Evolutionary conservation across 306 rosid genomes (phyloP), one percentile per base, ranked within the genome.

Genomic region (Fagus sylvatica): DNA sequence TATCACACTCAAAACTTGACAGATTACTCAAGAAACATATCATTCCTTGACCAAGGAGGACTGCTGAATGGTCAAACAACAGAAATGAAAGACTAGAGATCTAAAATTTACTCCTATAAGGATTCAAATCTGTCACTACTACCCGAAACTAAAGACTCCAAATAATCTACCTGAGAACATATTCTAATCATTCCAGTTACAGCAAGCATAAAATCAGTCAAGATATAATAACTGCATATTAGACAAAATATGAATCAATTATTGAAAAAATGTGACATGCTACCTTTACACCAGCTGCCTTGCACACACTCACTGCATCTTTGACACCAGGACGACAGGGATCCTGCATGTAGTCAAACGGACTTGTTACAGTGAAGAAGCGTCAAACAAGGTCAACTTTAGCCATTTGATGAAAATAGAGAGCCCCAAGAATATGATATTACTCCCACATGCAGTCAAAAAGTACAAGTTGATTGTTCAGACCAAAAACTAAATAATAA

Each of bases 281-380:
- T 83, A 95, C 98, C 98, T 95, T 95, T 57, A 95, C 98, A 84
- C 98, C 98, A 62, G 98, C 97, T 4, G 72, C 85, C 6, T 88
- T 84, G 88, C 98, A 95, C 72, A 89, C 5, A 55, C 53, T 74
- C 59, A 95, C 98, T 8, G 98, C 98, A 7, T 89, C 92, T 80
- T 81, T 82, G 72, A 95, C 98, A 56, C 98, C 85, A 78, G 74
- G 76, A 28, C 98, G 98, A 80, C 98, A 92, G 56, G 98, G 98
- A 88, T 95, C 98, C 98, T 95, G 83, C 62, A 74, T 48, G 76
- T 39, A 79, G 22, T 61, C 7, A 76, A 33, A 59, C 16, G 79
- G 78, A 30, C 34, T 62, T 42, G 69, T 75, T 69, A 78, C 41
- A 46, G 51, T 46, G 72, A 80, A 77, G 71, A 64, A 22, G 28